Evolutionary conservation across 75 land plant species (phyloP).

Genomic region (Picea sitchensis): DNA sequence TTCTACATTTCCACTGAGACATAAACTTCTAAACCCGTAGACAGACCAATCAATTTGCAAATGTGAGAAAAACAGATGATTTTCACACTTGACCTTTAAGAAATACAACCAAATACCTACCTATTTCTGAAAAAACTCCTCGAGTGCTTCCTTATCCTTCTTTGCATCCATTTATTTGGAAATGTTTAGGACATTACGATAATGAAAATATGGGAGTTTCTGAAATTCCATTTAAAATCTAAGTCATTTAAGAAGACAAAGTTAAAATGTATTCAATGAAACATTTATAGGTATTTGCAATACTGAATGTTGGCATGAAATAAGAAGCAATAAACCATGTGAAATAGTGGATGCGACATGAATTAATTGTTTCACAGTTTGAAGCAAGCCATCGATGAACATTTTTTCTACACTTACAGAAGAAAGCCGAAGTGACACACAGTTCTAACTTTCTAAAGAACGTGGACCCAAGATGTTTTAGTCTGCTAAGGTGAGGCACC

Average conservation of each 20-base stretch:
- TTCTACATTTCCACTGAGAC: conserved; percentile 35
- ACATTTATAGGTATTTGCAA: neutral
- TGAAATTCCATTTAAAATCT: conserved; percentile 13
- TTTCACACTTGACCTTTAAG: no score
- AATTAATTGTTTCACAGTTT: neutral
- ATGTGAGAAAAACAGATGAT: neutral
- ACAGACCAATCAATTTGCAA: neutral
- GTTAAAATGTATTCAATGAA: neutral
- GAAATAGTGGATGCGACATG: no score
- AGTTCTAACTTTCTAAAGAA: no score
- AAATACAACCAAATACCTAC: conserved; percentile 16
- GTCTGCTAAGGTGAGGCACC: neutral
- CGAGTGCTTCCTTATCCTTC: conserved; percentile 45
- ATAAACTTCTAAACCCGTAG: conserved; percentile 54
- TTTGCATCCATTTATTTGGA: conserved; percentile 52
- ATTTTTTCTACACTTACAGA: neutral
- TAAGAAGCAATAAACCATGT: neutral
- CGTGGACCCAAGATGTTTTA: neutral
- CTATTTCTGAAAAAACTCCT: conserved; percentile 35
- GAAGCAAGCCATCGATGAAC: neutral
- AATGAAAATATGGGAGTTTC: conserved; percentile 56
- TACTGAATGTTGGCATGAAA: neutral
- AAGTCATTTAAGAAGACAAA: neutral
- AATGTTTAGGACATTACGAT: conserved; percentile 30
- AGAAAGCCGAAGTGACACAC: neutral